These are phyloP conservation scores for Heterobasidion occidentale DNA, from an alignment of 1,284 basidiomycete genomes.

Conservation along the genomic window DNA sequence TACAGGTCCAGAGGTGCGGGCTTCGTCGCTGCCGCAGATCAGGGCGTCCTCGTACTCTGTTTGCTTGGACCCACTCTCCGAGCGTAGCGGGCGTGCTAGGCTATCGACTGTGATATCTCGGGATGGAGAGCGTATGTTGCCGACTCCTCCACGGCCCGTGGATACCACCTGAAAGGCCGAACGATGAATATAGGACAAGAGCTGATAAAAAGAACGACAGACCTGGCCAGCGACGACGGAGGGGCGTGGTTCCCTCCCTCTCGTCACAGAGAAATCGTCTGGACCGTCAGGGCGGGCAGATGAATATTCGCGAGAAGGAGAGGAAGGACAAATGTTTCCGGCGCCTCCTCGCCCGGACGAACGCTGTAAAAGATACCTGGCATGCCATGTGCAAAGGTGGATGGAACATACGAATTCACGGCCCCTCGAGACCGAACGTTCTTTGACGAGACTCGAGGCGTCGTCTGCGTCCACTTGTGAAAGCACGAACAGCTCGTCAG, in stretches of 20 bases:
- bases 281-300: background rate
- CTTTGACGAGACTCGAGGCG: background rate
- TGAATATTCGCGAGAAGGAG: background rate
- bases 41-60: background rate
- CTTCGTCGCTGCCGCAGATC: background rate
- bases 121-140: background rate
- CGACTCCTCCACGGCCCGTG: slow-evolving; percentile 1
- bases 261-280: slow-evolving; percentile 1
- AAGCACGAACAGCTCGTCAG: background rate
- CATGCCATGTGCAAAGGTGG: background rate
- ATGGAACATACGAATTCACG: background rate
- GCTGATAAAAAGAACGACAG: too few species aligned
- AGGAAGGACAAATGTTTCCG: slow-evolving; percentile 1
- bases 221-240: background rate
- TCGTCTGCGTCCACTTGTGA: background rate
- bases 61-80: background rate
- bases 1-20: background rate
- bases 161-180: background rate
- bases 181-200: background rate
- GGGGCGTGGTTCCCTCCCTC: background rate
- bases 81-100: background rate
- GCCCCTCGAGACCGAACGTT: slow-evolving; percentile 1
- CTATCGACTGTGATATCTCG: background rate
- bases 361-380: background rate
- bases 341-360: background rate